Conservation (phyloP, 306 rosid genomes). For the Cicer judaicum region DNA sequence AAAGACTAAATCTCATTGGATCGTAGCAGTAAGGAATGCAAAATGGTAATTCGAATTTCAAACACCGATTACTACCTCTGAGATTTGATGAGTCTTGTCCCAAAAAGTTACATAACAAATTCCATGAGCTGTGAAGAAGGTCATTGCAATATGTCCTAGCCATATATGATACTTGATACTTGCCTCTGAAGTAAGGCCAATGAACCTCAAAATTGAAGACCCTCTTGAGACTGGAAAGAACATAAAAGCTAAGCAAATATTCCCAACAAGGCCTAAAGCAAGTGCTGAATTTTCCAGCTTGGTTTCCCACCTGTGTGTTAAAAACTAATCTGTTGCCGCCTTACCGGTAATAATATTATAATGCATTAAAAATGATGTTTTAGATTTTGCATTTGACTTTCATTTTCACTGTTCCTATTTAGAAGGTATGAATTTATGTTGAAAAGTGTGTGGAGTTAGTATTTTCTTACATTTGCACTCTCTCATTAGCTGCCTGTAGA, state of each 20-base stretch:
- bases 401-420: not conserved
- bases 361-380: slow-evolving; percentile 7
- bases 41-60: too few species aligned
- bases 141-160: slow-evolving; percentile 71
- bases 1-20: too few species aligned
- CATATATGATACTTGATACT: slow-evolving; percentile 83
- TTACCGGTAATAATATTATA: not conserved
- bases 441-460: not conserved
- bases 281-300: slow-evolving; percentile 55
- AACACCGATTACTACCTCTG: not conserved
- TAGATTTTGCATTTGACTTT: not conserved
- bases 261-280: slow-evolving; percentile 61
- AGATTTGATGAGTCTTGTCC: not conserved
- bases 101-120: slow-evolving; percentile 35
- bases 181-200: slow-evolving; percentile 74
- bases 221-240: slow-evolving; percentile 83
- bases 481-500: slow-evolving; percentile 41
- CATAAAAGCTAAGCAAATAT: slow-evolving; percentile 61
- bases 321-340: too few species aligned
- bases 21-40: too few species aligned
- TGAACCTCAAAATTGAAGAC: slow-evolving; percentile 68
- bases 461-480: slow-evolving; percentile 53
- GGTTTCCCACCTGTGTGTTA: slow-evolving; percentile 61
- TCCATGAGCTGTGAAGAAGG: slow-evolving; percentile 79
- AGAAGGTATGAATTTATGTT: not conserved